phyloP scores from a whole-genome alignment of 148 eudicot genomes.

The Diospyros lotus region DNA sequence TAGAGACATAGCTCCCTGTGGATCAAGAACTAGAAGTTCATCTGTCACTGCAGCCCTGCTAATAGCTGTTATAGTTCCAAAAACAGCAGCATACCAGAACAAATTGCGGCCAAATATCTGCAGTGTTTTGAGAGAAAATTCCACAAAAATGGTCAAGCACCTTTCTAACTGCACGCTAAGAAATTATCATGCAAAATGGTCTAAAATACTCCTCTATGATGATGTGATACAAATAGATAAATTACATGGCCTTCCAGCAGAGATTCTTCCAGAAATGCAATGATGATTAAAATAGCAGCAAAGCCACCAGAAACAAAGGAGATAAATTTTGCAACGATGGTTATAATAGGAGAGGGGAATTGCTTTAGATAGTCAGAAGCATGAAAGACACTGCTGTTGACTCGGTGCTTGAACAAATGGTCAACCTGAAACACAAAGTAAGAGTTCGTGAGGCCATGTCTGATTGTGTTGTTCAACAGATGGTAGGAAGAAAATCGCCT shows the following conservation, averaged over 20 bases:
- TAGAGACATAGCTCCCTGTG: conserved; percentile 77
- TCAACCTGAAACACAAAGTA: conserved; percentile 55
- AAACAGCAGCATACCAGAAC: conserved; percentile 97
- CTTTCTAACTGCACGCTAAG: background rate
- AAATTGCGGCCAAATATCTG: conserved; percentile 96
- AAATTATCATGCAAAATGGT: background rate
- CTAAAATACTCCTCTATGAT: background rate
- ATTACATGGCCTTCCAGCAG: conserved; percentile 98
- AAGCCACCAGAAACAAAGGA: conserved; percentile 91
- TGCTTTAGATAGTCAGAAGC: conserved; percentile 93
- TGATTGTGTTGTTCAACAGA: background rate
- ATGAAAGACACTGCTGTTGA: conserved; percentile 64
- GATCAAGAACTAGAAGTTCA: conserved; percentile 80
- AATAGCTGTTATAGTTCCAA: conserved; percentile 86
- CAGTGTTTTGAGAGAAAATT: conserved; percentile 13
- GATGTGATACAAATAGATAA: conserved; percentile 7
- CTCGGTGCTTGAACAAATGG: conserved; percentile 89
- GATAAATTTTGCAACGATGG: conserved; percentile 80
- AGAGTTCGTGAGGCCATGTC: background rate
- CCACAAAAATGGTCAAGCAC: background rate
- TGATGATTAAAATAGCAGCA: conserved; percentile 89
- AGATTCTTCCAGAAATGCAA: conserved; percentile 91
- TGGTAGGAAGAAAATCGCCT: background rate
- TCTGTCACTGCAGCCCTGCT: conserved; percentile 79
- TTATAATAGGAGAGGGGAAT: conserved; percentile 82